These are phyloP conservation scores for Cladophialophora immunda DNA, from an alignment of 2,329 filamentous ascomycete species.

Conservation along the genomic window DNA sequence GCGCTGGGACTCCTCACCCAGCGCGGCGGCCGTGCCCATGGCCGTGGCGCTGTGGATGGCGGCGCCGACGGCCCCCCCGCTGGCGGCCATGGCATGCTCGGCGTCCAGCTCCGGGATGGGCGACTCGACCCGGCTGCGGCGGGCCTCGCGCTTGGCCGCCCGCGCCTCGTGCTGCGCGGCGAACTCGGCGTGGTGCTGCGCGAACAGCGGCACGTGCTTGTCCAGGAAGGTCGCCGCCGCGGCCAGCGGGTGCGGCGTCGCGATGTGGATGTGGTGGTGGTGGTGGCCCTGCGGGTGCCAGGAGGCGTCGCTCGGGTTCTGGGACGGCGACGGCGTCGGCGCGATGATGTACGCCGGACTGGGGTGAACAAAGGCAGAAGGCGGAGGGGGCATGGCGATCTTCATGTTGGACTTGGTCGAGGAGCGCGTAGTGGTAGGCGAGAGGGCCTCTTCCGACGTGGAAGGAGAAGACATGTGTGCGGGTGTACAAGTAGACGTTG, in stretches of 20 bases:
- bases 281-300: conserved; percentile 14
- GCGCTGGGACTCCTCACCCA: conserved; percentile 12
- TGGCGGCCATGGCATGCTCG: conserved; percentile 12
- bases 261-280: conserved; percentile 29
- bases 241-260: conserved; percentile 32
- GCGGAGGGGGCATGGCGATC: conserved; percentile 28
- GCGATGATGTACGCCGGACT: conserved; percentile 26
- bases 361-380: conserved; percentile 22
- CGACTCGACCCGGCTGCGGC: conserved; percentile 23
- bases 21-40: conserved; percentile 8
- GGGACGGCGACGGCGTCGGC: conserved; percentile 23
- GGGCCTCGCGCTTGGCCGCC: conserved; percentile 30
- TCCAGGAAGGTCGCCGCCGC: conserved; percentile 29
- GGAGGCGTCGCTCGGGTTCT: conserved; percentile 23
- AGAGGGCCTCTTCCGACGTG: conserved; percentile 14
- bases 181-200: conserved; percentile 34
- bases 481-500: no score
- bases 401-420: conserved; percentile 29
- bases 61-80: conserved; percentile 7
- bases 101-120: conserved; percentile 31
- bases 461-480: not conserved
- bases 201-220: conserved; percentile 34
- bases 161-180: conserved; percentile 21
- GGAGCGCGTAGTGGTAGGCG: conserved; percentile 19
- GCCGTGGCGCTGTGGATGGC: conserved; percentile 25